Percentiles rank a stretch among this genome's conserved stretches.
Conservation (phyloP, 148 eudicot species). For the Diospyros lotus region DNA sequence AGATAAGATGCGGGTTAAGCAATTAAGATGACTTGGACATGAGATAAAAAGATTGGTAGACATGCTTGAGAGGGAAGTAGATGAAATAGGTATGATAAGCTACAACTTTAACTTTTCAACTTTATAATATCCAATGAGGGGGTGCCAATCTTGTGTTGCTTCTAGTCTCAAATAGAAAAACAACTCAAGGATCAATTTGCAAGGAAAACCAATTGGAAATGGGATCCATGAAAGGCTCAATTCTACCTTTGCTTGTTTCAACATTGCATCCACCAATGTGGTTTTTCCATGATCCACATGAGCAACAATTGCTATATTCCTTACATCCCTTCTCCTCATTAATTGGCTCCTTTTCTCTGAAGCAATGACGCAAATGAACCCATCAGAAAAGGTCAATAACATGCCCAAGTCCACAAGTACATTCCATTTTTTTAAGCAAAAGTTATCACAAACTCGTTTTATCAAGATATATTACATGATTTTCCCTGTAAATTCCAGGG, state of each 20-base stretch:
- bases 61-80: too few relatives aligned
- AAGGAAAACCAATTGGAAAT: neutral
- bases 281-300: conserved; percentile 99
- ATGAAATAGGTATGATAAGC: neutral
- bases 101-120: neutral
- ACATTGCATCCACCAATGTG: conserved; percentile 92
- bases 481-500: neutral
- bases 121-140: neutral
- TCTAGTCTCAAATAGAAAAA: neutral
- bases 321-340: conserved; percentile 73
- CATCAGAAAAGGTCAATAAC: neutral
- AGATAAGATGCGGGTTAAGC: too few relatives aligned
- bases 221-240: neutral
- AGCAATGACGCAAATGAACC: neutral
- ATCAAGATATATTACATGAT: neutral
- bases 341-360: conserved; percentile 56
- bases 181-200: neutral
- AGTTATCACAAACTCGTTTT: neutral
- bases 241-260: conserved; percentile 89
- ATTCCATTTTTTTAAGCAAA: neutral
- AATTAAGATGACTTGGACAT: too few relatives aligned
- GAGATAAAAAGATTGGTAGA: too few relatives aligned
- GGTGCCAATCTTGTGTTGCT: neutral
- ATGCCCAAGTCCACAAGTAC: neutral
- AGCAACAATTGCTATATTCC: conserved; percentile 98